These are phyloP conservation scores for Desmodesmus armatus DNA, from an alignment of 139 green algal species.

Conservation along the genomic window DNA sequence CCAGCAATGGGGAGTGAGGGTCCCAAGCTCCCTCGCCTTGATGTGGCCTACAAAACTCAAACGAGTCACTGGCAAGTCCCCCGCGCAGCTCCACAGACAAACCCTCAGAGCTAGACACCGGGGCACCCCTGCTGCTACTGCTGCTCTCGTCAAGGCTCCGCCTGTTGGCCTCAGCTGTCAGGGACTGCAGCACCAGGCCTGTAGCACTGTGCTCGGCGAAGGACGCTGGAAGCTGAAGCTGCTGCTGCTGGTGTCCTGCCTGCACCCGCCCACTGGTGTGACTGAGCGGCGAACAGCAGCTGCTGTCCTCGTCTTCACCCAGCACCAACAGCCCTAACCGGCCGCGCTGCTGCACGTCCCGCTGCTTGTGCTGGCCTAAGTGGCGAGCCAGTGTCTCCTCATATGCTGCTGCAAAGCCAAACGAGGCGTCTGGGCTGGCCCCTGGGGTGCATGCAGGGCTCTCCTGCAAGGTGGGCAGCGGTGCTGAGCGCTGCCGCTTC, in stretches of 20 bases:
- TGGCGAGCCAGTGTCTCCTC: background rate
- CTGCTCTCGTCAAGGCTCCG: too few species aligned
- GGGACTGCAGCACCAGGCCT: background rate
- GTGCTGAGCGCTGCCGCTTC: background rate
- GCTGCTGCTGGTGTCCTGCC: background rate
- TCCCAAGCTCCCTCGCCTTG: too few species aligned
- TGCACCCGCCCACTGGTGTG: background rate
- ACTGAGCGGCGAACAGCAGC: background rate
- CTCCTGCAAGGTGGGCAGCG: conserved; percentile 7
- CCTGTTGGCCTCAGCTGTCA: too few species aligned
- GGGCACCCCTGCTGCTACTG: too few species aligned
- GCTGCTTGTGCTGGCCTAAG: background rate
- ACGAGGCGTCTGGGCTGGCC: background rate
- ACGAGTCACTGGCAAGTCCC: too few species aligned
- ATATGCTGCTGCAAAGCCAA: background rate
- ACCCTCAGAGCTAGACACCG: too few species aligned
- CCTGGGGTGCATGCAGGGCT: background rate
- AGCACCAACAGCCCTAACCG: background rate
- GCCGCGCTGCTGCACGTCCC: background rate
- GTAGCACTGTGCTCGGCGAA: background rate
- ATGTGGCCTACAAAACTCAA: too few species aligned
- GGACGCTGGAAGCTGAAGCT: background rate
- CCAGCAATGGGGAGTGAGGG: too few species aligned
- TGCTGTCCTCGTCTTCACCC: too few species aligned
- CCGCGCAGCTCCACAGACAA: too few species aligned